phyloP scores from a whole-genome alignment of 83 land plant genomes.

The Picea abies region DNA sequence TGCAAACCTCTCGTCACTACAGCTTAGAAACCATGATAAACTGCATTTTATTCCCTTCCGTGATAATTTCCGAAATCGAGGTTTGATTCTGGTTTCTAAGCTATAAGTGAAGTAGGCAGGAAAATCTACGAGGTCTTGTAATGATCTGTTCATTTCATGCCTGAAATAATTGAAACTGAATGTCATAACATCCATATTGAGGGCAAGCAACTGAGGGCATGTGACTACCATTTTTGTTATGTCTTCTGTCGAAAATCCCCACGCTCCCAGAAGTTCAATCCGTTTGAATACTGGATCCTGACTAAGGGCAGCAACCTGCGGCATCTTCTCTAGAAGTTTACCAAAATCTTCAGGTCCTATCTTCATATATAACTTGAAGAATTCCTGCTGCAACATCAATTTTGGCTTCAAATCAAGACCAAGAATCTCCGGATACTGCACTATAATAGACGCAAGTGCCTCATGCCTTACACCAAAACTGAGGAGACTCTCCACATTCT shows the following conservation, averaged over 20 bases:
- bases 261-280: conserved; percentile 30
- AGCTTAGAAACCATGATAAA: conserved; percentile 8
- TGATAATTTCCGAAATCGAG: conserved; percentile 3
- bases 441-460: conserved; percentile 38
- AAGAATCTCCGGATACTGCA: conserved; percentile 41
- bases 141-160: conserved; percentile 42
- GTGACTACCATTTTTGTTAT: conserved; percentile 38
- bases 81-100: conserved; percentile 15
- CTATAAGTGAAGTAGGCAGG: conserved; percentile 36
- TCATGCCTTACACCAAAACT: conserved; percentile 45
- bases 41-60: conserved; percentile 26
- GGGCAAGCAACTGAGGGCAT: conserved; percentile 42
- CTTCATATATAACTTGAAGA: conserved; percentile 34
- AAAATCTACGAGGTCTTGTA: conserved; percentile 47
- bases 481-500: conserved; percentile 38
- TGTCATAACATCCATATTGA: conserved; percentile 34
- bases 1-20: conserved; percentile 4
- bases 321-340: conserved; percentile 47
- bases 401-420: conserved; percentile 34
- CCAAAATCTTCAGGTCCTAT: conserved; percentile 37
- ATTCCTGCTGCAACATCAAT: conserved; percentile 25
- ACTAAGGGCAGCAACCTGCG: conserved; percentile 39
- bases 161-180: conserved; percentile 35
- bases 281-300: conserved; percentile 33
- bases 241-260: conserved; percentile 25